phyloP scores from a whole-genome alignment of 2,329 filamentous ascomycete genomes.

The Colletotrichum scovillei region DNA sequence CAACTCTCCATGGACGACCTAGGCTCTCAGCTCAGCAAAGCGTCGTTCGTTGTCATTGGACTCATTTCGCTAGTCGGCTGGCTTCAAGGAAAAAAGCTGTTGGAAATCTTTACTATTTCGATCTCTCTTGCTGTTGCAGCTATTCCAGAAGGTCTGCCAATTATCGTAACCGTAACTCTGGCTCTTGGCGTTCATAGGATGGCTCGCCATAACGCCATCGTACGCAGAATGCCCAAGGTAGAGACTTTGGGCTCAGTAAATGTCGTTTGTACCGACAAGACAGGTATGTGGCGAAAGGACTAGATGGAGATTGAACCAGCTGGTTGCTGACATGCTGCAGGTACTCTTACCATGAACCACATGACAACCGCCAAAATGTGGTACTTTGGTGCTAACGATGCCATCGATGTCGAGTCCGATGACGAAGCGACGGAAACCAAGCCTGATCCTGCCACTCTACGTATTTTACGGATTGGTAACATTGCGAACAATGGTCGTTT shows the following conservation, averaged over 20 bases:
- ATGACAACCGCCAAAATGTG: constrained; percentile 98
- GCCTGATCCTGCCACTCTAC: constrained; percentile 79
- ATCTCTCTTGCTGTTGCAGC: constrained; percentile 96
- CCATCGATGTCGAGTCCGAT: constrained; percentile 65
- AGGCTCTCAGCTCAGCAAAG: constrained; percentile 94
- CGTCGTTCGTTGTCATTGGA: constrained; percentile 93
- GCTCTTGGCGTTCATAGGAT: constrained; percentile 95
- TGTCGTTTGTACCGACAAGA: constrained; percentile 99
- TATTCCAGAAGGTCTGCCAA: constrained; percentile 94
- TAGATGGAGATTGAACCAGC: background rate
- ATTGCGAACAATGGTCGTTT: constrained; percentile 95
- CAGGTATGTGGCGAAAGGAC: constrained; percentile 62
- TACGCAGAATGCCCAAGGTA: constrained; percentile 94
- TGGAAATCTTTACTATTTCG: constrained; percentile 98
- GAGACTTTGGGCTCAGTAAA: constrained; percentile 99
- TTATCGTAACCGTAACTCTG: constrained; percentile 97
- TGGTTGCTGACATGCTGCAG: constrained; percentile 48
- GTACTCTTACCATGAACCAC: constrained; percentile 95
- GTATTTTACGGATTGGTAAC: constrained; percentile 91
- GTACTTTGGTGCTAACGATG: constrained; percentile 79
- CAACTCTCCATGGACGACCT: constrained; percentile 98
- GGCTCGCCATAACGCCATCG: constrained; percentile 95
- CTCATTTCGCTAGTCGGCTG: constrained; percentile 93
- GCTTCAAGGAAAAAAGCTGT: constrained; percentile 85
- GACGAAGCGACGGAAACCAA: constrained; percentile 65